Conservation (phyloP, 176 grass and related monocot genomes). For the Hordeum marinum region DNA sequence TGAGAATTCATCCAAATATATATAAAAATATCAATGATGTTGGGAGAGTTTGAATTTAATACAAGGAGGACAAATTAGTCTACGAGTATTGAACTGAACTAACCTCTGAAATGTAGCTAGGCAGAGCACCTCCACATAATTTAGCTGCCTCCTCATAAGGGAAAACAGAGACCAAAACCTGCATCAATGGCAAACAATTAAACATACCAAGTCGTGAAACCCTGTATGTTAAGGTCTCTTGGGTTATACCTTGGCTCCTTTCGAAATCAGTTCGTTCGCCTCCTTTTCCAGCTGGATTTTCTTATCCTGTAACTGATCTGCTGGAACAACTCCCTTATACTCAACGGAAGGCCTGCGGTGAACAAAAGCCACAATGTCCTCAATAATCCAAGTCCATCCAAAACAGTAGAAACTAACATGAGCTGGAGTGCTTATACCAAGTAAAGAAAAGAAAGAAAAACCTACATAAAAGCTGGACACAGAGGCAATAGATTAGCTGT, state of each 20-base stretch:
- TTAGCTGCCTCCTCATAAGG: conserved; percentile 67
- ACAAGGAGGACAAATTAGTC: not conserved
- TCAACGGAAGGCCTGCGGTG: conserved; percentile 77
- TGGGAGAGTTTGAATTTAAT: not conserved
- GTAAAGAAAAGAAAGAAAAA: no score
- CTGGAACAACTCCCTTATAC: conserved; percentile 66
- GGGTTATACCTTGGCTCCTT: conserved; percentile 56
- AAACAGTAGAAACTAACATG: conserved; percentile 2
- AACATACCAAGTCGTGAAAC: not conserved
- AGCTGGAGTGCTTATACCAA: not conserved
- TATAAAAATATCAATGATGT: not conserved
- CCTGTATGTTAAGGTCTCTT: not conserved
- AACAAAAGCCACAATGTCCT: no score
- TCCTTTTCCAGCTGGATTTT: conserved; percentile 60
- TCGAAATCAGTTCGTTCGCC: conserved; percentile 64
- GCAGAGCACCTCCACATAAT: conserved; percentile 72
- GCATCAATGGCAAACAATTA: conserved; percentile 11
- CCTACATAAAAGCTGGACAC: not conserved
- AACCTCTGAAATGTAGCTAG: conserved; percentile 83
- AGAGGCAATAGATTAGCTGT: not conserved
- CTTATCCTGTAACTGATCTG: conserved; percentile 52
- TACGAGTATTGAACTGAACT: not conserved
- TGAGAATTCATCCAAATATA: not conserved
- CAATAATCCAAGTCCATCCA: not conserved
- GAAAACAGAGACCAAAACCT: conserved; percentile 73